Evolutionary conservation across 164 flowering plant genomes (phyloP), one percentile per base, ranked within the genome.

Genomic region (Vitis rotundifolia): DNA sequence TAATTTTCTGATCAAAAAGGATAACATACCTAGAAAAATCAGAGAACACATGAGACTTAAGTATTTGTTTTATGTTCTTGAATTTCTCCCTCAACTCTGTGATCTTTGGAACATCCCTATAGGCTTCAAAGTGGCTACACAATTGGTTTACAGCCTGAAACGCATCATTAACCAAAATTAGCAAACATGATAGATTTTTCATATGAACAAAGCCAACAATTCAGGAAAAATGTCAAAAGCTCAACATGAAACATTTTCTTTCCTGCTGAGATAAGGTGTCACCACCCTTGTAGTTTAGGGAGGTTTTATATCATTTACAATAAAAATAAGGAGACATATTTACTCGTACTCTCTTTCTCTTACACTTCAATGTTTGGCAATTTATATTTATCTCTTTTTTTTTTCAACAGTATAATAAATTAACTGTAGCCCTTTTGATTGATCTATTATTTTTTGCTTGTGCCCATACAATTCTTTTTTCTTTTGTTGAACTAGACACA

Each of bases 111-210:
- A 87, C 80, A 75, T 95, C 98, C 79, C 97, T 87, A 49, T 95
- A 95, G 75, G 97, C 98, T 79, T 95, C 99, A 86, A 95, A 95
- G 83, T 95, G 99, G 75, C 90, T 81, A 71, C 97, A 95, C 70
- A 95, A 76, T 73, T 95, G 99, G 78, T 93, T 91, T 68, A 93
- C 99, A 71, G 99, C 99, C 99, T 95, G 85, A 77, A 81, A 86
- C 58, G 13, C 19, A 72, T 26, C 13, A 74, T 49, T 13, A 64
- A 37, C 18, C 62, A 71, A 64, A 31, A 18, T 66, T 61, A 63
- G 37, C 54, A 66, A 53, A 68, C 31, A 51, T 2, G n/a, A 52
- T n/a, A 53, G 13, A 56, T 11, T 10, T 44, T 26, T 56, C 54
- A 28, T 31, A 59, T 14, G 9, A 72, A 59, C 11, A 9, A 29